phyloP scores from a whole-genome alignment of 305 asterid genomes.

The Solanum hybrid region DNA sequence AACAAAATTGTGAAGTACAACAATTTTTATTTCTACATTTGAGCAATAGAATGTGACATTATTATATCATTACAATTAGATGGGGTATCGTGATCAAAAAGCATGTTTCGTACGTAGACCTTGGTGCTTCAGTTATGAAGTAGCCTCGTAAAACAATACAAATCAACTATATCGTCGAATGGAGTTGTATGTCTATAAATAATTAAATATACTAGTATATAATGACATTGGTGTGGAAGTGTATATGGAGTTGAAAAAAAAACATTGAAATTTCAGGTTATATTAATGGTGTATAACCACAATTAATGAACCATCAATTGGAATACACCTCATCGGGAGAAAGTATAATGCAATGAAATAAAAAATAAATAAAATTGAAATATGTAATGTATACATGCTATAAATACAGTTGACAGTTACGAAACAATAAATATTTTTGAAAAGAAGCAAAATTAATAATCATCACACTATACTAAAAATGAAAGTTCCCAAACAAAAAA shows the following conservation, averaged over 20 bases:
- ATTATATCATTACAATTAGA: not conserved
- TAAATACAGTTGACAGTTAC: not conserved
- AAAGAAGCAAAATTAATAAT: not conserved
- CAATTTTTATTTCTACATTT: not conserved
- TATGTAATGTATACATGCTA: not conserved
- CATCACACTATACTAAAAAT: not conserved
- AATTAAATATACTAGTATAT: not conserved
- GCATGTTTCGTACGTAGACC: not conserved
- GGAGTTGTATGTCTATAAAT: not conserved
- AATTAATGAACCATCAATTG: not conserved
- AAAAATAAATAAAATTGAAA: too few species aligned
- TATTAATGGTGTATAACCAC: not conserved
- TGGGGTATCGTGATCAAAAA: not conserved
- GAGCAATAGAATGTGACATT: not conserved
- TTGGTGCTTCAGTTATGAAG: not conserved
- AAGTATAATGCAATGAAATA: not conserved
- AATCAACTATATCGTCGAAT: not conserved
- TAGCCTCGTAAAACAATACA: not conserved
- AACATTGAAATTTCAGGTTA: not conserved
- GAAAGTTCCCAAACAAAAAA: not conserved
- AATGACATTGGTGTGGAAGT: not conserved
- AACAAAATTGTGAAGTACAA: not conserved
- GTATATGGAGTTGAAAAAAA: not conserved
- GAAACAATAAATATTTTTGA: not conserved
- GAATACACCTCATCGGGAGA: not conserved